Conservation (phyloP, 129 eudicot genomes). For the Ambrosia trifida region DNA sequence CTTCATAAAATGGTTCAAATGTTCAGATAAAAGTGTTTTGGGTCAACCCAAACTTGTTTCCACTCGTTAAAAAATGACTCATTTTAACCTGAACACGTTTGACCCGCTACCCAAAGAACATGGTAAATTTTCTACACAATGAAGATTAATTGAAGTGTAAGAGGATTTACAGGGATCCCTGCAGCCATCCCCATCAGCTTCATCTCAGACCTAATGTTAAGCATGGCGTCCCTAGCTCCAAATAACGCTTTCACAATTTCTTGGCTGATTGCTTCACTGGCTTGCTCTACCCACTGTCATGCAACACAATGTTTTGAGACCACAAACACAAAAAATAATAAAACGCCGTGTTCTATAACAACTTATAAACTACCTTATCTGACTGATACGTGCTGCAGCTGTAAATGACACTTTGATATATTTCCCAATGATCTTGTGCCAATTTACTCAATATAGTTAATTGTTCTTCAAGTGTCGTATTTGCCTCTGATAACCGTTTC, state of each 20-base stretch:
- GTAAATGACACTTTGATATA: conserved; percentile 54
- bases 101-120: not conserved
- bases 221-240: conserved; percentile 90
- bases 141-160: conserved; percentile 9
- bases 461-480: conserved; percentile 61
- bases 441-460: conserved; percentile 56
- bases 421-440: conserved; percentile 59
- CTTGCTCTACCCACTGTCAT: conserved; percentile 76
- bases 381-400: conserved; percentile 61
- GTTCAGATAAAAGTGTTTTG: too few relatives aligned
- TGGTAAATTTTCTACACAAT: not conserved
- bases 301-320: conserved; percentile 11
- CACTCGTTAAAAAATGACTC: too few relatives aligned
- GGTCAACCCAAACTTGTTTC: too few relatives aligned
- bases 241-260: conserved; percentile 69
- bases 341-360: not conserved
- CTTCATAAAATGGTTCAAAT: too few relatives aligned
- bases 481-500: conserved; percentile 78
- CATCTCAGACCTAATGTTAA: conserved; percentile 76
- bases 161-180: conserved; percentile 74
- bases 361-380: conserved; percentile 60
- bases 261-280: conserved; percentile 51
- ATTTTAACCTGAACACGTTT: too few relatives aligned
- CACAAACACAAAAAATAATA: not conserved
- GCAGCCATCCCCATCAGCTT: conserved; percentile 93